Conservation (phyloP, 768 basidiomycete species). For the Leccinum imitatum region DNA sequence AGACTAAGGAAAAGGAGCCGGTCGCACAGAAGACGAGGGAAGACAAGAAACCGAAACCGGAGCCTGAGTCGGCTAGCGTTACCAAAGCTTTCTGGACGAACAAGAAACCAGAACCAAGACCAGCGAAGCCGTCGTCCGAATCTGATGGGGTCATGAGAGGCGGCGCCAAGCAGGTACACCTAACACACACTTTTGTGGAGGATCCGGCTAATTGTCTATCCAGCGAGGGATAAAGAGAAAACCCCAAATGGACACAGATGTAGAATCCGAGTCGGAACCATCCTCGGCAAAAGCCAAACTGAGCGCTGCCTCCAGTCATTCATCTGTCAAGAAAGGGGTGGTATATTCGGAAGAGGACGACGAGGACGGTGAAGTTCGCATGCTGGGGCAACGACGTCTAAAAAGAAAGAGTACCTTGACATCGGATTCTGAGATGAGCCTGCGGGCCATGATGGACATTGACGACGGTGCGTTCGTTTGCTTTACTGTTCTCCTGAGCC, state of each 20-base stretch:
- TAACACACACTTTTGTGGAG: background rate
- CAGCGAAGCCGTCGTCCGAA: background rate
- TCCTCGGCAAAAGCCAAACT: constrained; percentile 9
- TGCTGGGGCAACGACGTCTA: constrained; percentile 24
- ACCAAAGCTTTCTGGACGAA: background rate
- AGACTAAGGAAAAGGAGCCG: constrained; percentile 39
- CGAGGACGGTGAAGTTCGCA: constrained; percentile 38
- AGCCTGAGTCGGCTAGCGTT: background rate
- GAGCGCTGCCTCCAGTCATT: constrained; percentile 1
- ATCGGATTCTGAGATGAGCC: constrained; percentile 45
- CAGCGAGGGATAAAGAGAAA: constrained; percentile 44
- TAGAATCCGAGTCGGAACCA: constrained; percentile 29
- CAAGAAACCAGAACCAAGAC: background rate
- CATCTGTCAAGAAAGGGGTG: constrained; percentile 44
- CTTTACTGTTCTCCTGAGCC: constrained; percentile 9
- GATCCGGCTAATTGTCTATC: constrained; percentile 24
- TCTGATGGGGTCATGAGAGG: background rate
- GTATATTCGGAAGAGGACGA: constrained; percentile 46
- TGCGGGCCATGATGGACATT: constrained; percentile 70
- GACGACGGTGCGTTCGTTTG: constrained; percentile 59
- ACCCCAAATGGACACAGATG: constrained; percentile 28
- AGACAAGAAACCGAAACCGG: constrained; percentile 21
- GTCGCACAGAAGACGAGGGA: constrained; percentile 10
- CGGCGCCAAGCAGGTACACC: constrained; percentile 7
- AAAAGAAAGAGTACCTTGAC: constrained; percentile 36